phyloP scores from a whole-genome alignment of 805 yeast species.

The Candida manassasensis region DNA sequence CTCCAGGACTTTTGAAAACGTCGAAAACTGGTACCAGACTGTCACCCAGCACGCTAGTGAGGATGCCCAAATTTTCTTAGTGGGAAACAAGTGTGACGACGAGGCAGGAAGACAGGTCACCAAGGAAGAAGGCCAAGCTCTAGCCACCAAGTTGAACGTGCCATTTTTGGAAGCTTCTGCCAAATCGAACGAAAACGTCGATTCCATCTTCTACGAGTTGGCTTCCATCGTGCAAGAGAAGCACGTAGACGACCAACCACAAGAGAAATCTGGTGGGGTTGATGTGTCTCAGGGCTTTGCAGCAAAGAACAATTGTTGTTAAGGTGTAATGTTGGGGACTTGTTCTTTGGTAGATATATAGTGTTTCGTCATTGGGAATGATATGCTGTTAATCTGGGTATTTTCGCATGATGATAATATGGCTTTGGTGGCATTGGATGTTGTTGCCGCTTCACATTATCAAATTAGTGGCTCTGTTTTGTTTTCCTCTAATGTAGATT shows the following conservation, averaged over 20 bases:
- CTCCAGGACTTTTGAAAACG: slow-evolving; percentile 87
- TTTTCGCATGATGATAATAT: too few species aligned
- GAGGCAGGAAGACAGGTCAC: slow-evolving; percentile 81
- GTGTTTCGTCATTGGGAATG: too few species aligned
- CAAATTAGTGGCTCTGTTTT: too few species aligned
- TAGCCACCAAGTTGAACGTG: slow-evolving; percentile 81
- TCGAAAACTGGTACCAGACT: slow-evolving; percentile 92
- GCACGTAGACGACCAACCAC: slow-evolving; percentile 38
- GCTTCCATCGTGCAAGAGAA: slow-evolving; percentile 84
- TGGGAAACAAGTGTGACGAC: slow-evolving; percentile 95
- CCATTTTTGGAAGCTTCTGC: slow-evolving; percentile 97
- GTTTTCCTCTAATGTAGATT: too few species aligned
- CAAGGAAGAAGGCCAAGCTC: slow-evolving; percentile 82
- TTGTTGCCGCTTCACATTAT: too few species aligned
- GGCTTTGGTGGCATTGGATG: too few species aligned
- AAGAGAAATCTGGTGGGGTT: slow-evolving; percentile 23
- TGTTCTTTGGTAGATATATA: too few species aligned
- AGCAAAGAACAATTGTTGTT: slow-evolving; percentile 38
- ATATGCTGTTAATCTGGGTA: too few species aligned
- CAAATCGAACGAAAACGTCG: slow-evolving; percentile 87
- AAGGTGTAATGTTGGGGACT: too few species aligned
- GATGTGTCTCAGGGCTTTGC: slow-evolving; percentile 32
- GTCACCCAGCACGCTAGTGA: slow-evolving; percentile 96
- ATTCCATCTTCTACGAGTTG: slow-evolving; percentile 83
- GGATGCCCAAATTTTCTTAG: slow-evolving; percentile 89